A percentile compares a stretch with the other conserved stretches of the same genome.
Evolutionary conservation across 768 basidiomycete genomes (phyloP).

Genomic region (Termitomyces sp.): DNA sequence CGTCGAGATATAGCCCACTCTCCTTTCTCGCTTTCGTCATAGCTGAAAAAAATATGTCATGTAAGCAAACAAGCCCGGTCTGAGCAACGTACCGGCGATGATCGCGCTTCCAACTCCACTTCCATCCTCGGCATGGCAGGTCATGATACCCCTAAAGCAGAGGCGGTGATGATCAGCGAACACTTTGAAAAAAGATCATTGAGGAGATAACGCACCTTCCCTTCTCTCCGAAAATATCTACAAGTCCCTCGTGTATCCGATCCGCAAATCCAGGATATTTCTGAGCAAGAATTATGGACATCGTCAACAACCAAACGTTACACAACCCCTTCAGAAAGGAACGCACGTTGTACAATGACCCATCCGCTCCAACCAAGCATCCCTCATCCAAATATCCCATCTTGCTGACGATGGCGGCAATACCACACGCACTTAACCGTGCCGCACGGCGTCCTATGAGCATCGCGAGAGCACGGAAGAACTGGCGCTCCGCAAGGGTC

Average conservation of each 20-base stretch:
- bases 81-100: conserved; percentile 59
- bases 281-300: conserved; percentile 34
- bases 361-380: conserved; percentile 88
- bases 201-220: conserved; percentile 59
- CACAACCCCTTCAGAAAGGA: not conserved
- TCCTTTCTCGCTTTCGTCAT: conserved; percentile 88
- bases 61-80: not conserved
- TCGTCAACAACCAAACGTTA: not conserved
- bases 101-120: conserved; percentile 96
- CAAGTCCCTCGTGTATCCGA: conserved; percentile 86
- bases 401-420: conserved; percentile 94
- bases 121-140: conserved; percentile 85
- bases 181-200: not conserved
- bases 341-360: conserved; percentile 90
- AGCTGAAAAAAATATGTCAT: conserved; percentile 39
- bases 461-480: conserved; percentile 92
- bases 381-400: conserved; percentile 92
- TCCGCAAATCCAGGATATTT: conserved; percentile 98
- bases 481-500: conserved; percentile 92
- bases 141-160: conserved; percentile 57
- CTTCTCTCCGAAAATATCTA: conserved; percentile 95
- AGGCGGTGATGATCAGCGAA: not conserved
- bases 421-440: conserved; percentile 89
- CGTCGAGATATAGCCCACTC: conserved; percentile 50
- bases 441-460: conserved; percentile 90